Evolutionary conservation across 495 filamentous ascomycete genomes (phyloP), one percentile per base, ranked within the genome.

Genomic region (Hypoxylon fragiforme): DNA sequence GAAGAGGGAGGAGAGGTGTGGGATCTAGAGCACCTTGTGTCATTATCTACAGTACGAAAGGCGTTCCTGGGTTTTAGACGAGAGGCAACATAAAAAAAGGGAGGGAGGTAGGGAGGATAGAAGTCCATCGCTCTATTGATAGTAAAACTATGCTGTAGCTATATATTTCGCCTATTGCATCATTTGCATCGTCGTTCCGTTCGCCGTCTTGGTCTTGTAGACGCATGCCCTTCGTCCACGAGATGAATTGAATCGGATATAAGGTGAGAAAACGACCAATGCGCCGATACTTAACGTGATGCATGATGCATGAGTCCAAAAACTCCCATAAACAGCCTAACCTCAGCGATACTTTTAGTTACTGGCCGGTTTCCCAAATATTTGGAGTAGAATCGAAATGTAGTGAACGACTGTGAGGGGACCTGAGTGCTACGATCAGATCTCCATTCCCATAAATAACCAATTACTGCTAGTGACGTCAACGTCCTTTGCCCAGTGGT

Each of bases 371-470:
- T 16, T 22, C 51, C 37, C 39, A 36, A 62, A 16, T 38, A 11
- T 30, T 14, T n/a, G 24, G 18, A 28, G 34, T 57, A 14, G 12
- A 55, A 50, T 42, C 28, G 28, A 43, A 50, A 40, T 16, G 31
- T 36, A 19, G 30, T 16, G 34, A 57, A 44, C 34, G 32, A 41
- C 22, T 21, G 44, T 45, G 18, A 9, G 37, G n/a, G 31, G 32
- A 9, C 26, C 12, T 16, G 14, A 35, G 32, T 31, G 9, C 55
- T 65, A 32, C 28, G n/a, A 36, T 46, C 79, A 95, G 40, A 91
- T 69, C 63, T 96, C 91, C 80, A 92, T 92, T 8, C 84, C 83
- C 71, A 96, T 77, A 69, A 92, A 90, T 7, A 97, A 57, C 92
- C 92, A 97, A 56, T 77, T 75, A 19, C 83, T 70, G 70, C 90